Base-by-base conservation (phyloP, 129 eudicot genomes). In the Lonicera japonica region DNA sequence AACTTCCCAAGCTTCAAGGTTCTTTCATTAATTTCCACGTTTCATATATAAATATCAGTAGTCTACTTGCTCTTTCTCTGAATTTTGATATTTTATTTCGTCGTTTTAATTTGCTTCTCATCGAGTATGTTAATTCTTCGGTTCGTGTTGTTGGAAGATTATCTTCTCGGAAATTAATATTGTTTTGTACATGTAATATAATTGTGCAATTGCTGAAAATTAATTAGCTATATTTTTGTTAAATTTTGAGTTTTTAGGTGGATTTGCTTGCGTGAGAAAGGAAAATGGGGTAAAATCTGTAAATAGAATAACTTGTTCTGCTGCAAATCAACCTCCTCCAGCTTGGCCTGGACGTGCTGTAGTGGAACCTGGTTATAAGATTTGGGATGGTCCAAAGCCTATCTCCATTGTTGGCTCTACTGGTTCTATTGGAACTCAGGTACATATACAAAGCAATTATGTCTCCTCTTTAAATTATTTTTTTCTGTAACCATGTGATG, bases 341-440 rank as follows among this genome's bases (percentile, higher is more conserved):
- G 95, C 96, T 7, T 86, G 96, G 85, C 96, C 96, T 4, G 95
- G 95, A 39, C 77, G 87, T 14, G 99, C 95, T n/a, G 56, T 64
- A 24, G 84, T 64, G 17, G 83, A 79, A 68, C 85, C 89, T 6
- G 95, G 78, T 46, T 75, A 69, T 10, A 85, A 77, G 82, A 79
- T 65, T 47, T 94, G 99, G 96, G 77, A 79, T 24, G 99, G 99
- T 45, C 99, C 86, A 25, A 94, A 94, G 75, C 99, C 99, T 53
- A 88, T 94, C 58, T 85, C 99, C 0, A 74, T 94, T 29, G 71
- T 94, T 79, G 99, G 99, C 60, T 94, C 99, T 29, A 94, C 99
- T 48, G 99, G 99, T 63, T 88, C 96, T 12, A 85, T 94, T 73
- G 99, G 99, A 34, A 94, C 99, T 43, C 99, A 94, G 95, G 99